phyloP scores from a whole-genome alignment of 1,284 basidiomycete genomes.

The Trichosporon asahii region DNA sequence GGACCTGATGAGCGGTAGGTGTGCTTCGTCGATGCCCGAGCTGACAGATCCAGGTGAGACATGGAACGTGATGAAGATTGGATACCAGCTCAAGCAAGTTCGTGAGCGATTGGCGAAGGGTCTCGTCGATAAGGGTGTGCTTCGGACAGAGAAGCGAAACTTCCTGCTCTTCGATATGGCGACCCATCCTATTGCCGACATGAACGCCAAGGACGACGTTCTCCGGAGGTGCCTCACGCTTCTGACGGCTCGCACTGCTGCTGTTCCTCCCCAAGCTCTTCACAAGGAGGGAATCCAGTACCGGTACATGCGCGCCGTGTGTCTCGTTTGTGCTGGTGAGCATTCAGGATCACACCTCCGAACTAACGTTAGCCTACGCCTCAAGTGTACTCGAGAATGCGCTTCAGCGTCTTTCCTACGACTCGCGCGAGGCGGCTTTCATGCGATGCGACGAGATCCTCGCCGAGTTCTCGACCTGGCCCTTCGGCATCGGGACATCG shows the following conservation, averaged over 20 bases:
- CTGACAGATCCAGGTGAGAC: constrained; percentile 69
- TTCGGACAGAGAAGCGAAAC: constrained; percentile 96
- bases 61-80: constrained; percentile 98
- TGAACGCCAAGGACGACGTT: constrained; percentile 80
- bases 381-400: constrained; percentile 94
- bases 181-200: constrained; percentile 89
- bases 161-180: constrained; percentile 98
- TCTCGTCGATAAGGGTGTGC: constrained; percentile 90
- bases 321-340: constrained; percentile 71
- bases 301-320: constrained; percentile 73
- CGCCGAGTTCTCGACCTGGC: constrained; percentile 84
- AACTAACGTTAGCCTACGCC: constrained; percentile 60
- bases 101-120: constrained; percentile 95
- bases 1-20: constrained; percentile 81
- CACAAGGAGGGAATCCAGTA: constrained; percentile 71
- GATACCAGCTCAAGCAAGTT: constrained; percentile 95
- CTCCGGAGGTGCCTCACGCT: constrained; percentile 70
- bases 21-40: not conserved
- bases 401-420: constrained; percentile 77
- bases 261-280: constrained; percentile 68
- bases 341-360: too few species aligned
- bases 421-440: constrained; percentile 85
- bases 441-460: constrained; percentile 86
- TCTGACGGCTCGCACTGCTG: constrained; percentile 77
- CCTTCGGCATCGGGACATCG: constrained; percentile 61